Evolutionary conservation across 805 yeast genomes (phyloP).

Genomic region (Candida silvatica): DNA sequence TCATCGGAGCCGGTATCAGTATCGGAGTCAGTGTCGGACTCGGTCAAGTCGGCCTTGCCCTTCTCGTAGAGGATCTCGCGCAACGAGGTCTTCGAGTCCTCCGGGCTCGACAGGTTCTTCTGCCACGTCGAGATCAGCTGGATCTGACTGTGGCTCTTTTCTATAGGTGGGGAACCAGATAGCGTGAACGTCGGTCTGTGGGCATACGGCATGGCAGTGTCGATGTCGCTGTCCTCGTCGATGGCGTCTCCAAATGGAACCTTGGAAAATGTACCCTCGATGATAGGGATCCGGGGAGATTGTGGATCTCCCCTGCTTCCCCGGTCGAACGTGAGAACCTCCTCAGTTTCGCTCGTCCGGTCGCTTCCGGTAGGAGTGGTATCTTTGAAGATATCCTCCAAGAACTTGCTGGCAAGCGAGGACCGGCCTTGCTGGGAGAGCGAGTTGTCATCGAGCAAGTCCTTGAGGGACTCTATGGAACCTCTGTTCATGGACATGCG

Average conservation of each 20-base stretch:
- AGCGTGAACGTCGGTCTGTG: neutral
- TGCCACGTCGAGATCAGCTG: conserved; percentile 1
- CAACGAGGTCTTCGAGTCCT: neutral
- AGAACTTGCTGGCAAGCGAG: conserved; percentile 1
- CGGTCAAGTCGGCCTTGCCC: neutral
- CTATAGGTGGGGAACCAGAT: neutral
- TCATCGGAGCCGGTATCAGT: too few relatives aligned
- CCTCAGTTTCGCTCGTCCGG: neutral
- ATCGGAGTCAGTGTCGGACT: neutral
- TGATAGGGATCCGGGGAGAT: conserved; percentile 2
- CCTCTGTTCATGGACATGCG: conserved; percentile 1
- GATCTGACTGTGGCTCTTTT: neutral
- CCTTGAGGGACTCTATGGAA: conserved; percentile 1
- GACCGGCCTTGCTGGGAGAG: conserved; percentile 1
- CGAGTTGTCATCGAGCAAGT: conserved; percentile 2
- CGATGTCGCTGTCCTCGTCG: neutral
- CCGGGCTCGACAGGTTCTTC: neutral
- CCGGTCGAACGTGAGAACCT: conserved; percentile 2
- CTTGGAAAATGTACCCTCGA: conserved; percentile 13
- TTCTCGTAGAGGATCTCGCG: conserved; percentile 1
- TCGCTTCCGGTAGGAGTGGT: neutral
- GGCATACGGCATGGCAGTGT: too few relatives aligned
- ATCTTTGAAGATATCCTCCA: neutral
- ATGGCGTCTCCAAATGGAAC: conserved; percentile 2
- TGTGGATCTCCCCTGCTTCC: neutral